Base-by-base conservation (phyloP, 202 grass and related monocot species). In the Panicum hallii region DNA sequence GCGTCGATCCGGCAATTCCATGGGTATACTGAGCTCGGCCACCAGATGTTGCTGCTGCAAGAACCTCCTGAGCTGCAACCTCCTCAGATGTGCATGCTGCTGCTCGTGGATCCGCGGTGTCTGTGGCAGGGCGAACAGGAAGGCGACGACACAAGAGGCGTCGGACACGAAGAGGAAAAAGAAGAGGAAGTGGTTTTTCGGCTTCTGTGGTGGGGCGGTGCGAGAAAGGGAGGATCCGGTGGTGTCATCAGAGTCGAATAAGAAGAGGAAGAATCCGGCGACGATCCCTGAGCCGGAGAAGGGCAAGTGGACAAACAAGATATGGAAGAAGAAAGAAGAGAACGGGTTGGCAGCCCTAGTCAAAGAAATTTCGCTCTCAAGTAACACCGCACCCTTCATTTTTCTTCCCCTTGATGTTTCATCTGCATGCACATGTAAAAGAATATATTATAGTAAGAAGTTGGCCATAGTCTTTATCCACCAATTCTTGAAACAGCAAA, bases 351-450 rank as follows among this genome's bases (percentile, higher is more conserved):
- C 75, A 46, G 63, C 7, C 69, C 84, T 90, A 22, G 89, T 90
- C 52, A 87, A 90, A 46, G 89, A 84, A 4, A 90, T 90, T 26
- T 90, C 89, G 15, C 84, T 90, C 52, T 1, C 61, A 79, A 90
- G 89, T 90, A 90, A 90, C 52, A 32, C 30, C 50, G 19, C 41
- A 22, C 11, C 41, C 43, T 68, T 50, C 14, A 81, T 20, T 53
- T 44, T 41, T 53, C n/a, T 48, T 28, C 30, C 12, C 65, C 38
- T 46, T 55, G 13, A 54, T 17, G 50, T 84, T 68, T 2, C 32
- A 61, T 75, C 50, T 66, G 38, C 38, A 57, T 68, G 49, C 62
- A 77, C 42, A 40, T 55, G 13, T 55, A 19, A 20, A 22, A 77
- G 1, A 19, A 28, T 30, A 28, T 62, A 77, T 54, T 22, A 9